Base-by-base conservation (phyloP, 1,139 yeast genomes). In the Pichia sp. region DNA sequence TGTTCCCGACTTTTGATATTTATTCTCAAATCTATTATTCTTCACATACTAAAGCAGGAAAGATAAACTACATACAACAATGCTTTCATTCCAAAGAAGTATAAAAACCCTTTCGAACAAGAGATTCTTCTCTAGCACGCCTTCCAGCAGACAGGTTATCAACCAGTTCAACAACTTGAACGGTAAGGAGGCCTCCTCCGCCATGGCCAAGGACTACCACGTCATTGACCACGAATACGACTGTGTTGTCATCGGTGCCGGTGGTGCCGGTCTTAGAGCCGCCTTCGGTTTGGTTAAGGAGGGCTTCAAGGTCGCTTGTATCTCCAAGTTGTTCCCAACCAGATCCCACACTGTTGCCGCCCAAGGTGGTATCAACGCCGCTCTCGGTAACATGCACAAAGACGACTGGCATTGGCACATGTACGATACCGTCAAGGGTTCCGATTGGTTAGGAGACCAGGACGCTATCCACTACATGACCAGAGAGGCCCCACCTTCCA, bases 331-430 rank as follows among this genome's bases (percentile, higher is more conserved):
- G 67, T 93, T 93, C 81, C 99, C 99, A 54, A 93, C 99, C 51
- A 87, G 99, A 77, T 90, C 97, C 34, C 99, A 93, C 73, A 93
- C 99, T 34, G 99, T 93, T 56, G 99, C 99, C 56, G 99, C 99
- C 55, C 99, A 93, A 76, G 99, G 99, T 75, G 99, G 99, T 77
- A 93, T 93, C 75, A 93, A 93, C 69, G 99, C 99, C 65, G 99
- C 99, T 46, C 80, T 93, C 61, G 93, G 95, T 64, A 93, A 93
- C 79, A 92, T 93, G 97, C 98, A 95, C 77, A 79, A 82, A 64
- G 99, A 93, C 74, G 93, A 92, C 77, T 93, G 99, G 99, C 95
- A 89, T 73, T 93, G 99, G 98, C 99, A 93, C 75, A 92, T 93
- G 97, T 92, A 92, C 75, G 99, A 93, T 71, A 93, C 99, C 68